Evolutionary conservation across 2,329 filamentous ascomycete genomes (phyloP), one percentile per base, ranked within the genome.

Genomic region (Chaetomium strumarium): DNA sequence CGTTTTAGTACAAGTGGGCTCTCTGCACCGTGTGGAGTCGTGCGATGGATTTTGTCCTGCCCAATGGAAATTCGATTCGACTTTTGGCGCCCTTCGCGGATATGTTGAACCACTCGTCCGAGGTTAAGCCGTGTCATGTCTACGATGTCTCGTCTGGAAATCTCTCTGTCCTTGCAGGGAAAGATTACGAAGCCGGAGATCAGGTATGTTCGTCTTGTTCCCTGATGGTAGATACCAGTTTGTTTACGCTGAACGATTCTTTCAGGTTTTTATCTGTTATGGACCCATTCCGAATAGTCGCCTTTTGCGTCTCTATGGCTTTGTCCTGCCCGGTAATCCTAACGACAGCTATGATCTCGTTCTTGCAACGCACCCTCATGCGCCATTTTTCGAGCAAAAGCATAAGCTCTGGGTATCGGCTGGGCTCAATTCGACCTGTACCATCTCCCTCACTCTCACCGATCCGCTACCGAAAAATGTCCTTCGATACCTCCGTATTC

Each of bases 251-350:
- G 17, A 29, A 37, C 19, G 6, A 45, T 52, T 57, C 46, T 56
- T 56, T 49, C 53, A 66, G 64, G 60, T 66, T 50, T 67, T 67
- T 51, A 68, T 69, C 51, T 60, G 63, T 51, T 69, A 69, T 55
- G 66, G 66, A 16, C 38, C 55, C 48, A 57, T 68, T 57, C 63
- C 66, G 41, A 69, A 68, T 57, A 68, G 60, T 55, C 66, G 66
- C 36, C 64, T 70, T 54, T 61, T 68, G 58, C 64, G 66, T 61
- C 66, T 70, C 51, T 70, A 69, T 58, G 66, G 66, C 59, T 70
- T 70, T 57, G 62, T 70, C 45, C 47, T 68, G 48, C 65, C 64
- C n/a, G 61, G 52, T 45, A 69, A 68, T 56, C 66, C 66, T 44
- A 62, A 68, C 58, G 64, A 70, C 58, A 67, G 58, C 60, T 69